A percentile compares a stretch with the other conserved stretches of the same genome.
Conservation (phyloP, 139 green algal genomes). For the Desmodesmus armatus region DNA sequence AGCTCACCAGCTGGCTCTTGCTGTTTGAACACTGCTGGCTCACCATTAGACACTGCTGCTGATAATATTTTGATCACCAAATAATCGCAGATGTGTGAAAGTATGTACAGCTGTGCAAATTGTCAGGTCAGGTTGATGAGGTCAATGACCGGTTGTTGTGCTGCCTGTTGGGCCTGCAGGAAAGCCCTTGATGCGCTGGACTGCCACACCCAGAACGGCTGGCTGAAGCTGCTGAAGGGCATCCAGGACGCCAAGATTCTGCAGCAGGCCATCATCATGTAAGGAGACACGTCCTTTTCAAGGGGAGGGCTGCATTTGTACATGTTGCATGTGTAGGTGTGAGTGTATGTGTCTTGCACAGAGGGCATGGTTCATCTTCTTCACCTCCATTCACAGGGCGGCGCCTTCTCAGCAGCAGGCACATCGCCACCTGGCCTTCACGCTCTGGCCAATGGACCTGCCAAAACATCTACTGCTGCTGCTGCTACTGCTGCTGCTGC, state of each 20-base stretch:
- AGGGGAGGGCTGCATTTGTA: no score
- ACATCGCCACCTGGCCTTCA: no score
- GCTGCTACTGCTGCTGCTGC: not conserved
- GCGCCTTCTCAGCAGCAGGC: no score
- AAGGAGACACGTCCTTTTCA: no score
- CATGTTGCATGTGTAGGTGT: no score
- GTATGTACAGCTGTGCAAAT: not conserved
- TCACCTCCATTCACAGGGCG: no score
- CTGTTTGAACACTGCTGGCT: no score
- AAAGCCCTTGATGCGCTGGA: slow-evolving; percentile 18
- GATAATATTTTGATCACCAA: not conserved
- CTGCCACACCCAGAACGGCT: not conserved
- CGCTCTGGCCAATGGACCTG: no score
- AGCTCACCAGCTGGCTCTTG: no score
- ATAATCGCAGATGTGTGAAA: not conserved
- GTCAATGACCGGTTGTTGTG: not conserved
- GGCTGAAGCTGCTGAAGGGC: slow-evolving; percentile 54
- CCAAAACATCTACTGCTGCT: not conserved
- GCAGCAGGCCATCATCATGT: slow-evolving; percentile 68
- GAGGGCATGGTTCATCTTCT: no score
- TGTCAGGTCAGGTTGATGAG: not conserved
- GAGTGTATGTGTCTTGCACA: no score
- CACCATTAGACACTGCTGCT: no score
- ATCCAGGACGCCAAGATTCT: slow-evolving; percentile 72
- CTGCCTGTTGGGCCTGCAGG: slow-evolving; percentile 3